Evolutionary conservation across 306 rosid species (phyloP).

Genomic region (Styphnolobium japonicum): DNA sequence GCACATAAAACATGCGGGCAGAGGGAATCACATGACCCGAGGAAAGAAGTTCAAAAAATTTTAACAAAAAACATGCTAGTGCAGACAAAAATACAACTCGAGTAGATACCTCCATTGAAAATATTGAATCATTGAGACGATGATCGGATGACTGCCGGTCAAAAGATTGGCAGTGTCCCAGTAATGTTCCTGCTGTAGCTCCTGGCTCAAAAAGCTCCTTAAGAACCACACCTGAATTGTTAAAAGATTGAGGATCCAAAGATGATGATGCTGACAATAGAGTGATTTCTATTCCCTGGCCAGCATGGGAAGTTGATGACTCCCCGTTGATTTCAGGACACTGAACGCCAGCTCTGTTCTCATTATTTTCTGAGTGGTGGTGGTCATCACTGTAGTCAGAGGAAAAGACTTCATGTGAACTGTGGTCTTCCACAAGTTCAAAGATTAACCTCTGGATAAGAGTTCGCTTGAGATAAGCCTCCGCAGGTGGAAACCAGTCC

Average conservation of each 20-base stretch:
- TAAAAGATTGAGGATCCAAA: constrained; percentile 27
- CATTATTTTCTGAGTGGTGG: constrained; percentile 25
- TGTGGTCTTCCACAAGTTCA: constrained; percentile 43
- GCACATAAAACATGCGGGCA: not conserved
- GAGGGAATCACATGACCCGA: not conserved
- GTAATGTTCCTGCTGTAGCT: constrained; percentile 44
- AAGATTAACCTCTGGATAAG: constrained; percentile 60
- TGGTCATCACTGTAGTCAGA: constrained; percentile 40
- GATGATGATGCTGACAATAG: constrained; percentile 55
- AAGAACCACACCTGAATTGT: constrained; percentile 50
- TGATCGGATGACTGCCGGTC: constrained; percentile 42
- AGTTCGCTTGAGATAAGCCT: constrained; percentile 77
- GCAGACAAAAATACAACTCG: not conserved
- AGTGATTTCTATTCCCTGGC: constrained; percentile 52
- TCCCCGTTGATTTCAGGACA: constrained; percentile 40
- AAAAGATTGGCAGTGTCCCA: constrained; percentile 48
- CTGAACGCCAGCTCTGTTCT: constrained; percentile 32
- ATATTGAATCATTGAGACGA: constrained; percentile 37
- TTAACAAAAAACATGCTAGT: not conserved
- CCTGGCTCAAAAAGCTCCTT: constrained; percentile 58
- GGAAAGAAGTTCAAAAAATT: not conserved
- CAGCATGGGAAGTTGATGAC: constrained; percentile 41
- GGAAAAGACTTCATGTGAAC: constrained; percentile 34
- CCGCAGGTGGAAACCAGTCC: constrained; percentile 75
- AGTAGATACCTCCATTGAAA: constrained; percentile 43